Base-by-base conservation (phyloP, 2,329 filamentous ascomycete species). In the Coniochaeta sp. region DNA sequence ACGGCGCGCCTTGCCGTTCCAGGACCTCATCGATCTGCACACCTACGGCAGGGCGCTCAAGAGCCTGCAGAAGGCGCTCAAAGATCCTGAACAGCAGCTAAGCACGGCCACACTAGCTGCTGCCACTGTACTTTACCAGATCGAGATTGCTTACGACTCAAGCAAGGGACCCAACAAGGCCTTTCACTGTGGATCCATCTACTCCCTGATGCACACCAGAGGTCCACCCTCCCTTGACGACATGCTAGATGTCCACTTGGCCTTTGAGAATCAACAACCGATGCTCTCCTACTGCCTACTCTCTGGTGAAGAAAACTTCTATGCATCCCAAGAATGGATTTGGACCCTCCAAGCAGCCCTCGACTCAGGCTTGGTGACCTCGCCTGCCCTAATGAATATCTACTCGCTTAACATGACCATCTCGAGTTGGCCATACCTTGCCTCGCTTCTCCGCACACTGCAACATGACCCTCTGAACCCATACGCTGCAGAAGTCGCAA, bases 21-120 rank as follows among this genome's bases (percentile, higher is more conserved):
- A 57, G 54, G 54, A 57, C 33, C 54, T 57, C 31, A 57, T 57
- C 54, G 54, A 57, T 22, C 54, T 57, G 31, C 54, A 57, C 16
- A 57, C 31, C 31, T 57, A 57, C 54, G 34, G 34, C 31, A 57
- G 22, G 34, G 54, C 54, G 3, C 31, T 57, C 19, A 57, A 57
- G 34, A 34, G 31, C 31, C 54, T 57, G 31, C 31, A 34, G n/a
- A 57, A 57, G 34, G 11, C 54, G 8, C 19, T 36, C 3, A 57
- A 36, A 24, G 34, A 57, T 31, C 31, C 54, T 6, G n/a, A 19
- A 3, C 54, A 57, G 54, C 54, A 57, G 31, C 12, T 28, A 17
- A 24, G 19, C 54, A 57, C 54, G 31, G 34, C 54, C 28, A 57
- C 54, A 11, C 54, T 57, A 5, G 54, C 54, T 26, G 54, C 54